phyloP scores from a whole-genome alignment of 495 filamentous ascomycete genomes.

The Aspergillus mulundensis region DNA sequence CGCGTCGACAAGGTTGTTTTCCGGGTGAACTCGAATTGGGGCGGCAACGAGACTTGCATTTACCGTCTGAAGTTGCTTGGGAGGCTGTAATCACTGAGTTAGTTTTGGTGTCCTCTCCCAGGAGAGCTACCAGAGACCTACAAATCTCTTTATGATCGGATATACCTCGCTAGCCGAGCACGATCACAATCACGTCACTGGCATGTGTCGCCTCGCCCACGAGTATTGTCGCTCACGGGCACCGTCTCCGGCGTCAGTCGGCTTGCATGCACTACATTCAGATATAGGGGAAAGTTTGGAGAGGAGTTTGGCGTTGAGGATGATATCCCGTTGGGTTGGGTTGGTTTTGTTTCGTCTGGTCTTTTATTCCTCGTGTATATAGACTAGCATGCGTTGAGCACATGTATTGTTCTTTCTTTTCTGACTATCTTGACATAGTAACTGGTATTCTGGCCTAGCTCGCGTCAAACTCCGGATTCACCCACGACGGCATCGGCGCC shows the following conservation, averaged over 20 bases:
- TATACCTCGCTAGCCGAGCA: not conserved
- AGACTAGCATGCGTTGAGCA: not conserved
- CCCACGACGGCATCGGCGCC: constrained; percentile 33
- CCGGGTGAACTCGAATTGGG: constrained; percentile 48
- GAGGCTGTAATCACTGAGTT: not conserved
- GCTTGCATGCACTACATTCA: not conserved
- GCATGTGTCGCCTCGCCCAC: not conserved
- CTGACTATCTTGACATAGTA: too few relatives aligned
- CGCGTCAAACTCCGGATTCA: constrained; percentile 45
- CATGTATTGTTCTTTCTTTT: too few relatives aligned
- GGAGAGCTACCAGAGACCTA: too few relatives aligned
- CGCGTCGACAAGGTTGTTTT: constrained; percentile 40
- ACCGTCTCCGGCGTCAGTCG: not conserved
- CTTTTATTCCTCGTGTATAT: not conserved
- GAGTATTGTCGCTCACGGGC: not conserved
- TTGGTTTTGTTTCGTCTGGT: not conserved
- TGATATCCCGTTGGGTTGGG: not conserved
- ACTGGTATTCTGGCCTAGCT: too few relatives aligned
- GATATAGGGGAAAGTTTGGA: not conserved
- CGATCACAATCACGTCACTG: not conserved
- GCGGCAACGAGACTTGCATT: constrained; percentile 41
- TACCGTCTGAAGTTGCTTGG: constrained; percentile 45
- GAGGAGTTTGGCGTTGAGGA: not conserved
- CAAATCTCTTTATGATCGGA: not conserved
- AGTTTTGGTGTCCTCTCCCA: not conserved